Conservation (phyloP, 192 early-diverging fungal species). For the Dissophora ornata region DNA sequence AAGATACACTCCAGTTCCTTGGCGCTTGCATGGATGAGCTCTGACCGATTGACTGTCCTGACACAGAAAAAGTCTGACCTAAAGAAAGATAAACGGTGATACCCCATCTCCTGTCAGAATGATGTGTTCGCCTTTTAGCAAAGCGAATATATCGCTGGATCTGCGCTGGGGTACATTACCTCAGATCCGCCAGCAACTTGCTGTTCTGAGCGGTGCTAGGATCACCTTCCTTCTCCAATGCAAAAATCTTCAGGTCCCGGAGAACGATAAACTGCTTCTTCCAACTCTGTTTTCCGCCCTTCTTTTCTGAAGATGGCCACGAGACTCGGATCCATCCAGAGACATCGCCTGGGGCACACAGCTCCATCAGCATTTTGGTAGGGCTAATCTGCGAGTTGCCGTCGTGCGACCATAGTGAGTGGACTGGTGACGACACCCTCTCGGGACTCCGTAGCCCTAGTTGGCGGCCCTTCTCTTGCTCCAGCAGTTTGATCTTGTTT, state of each 20-base stretch:
- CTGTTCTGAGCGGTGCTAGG: slow-evolving; percentile 17
- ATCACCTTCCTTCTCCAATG: slow-evolving; percentile 45
- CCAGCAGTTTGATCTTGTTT: slow-evolving; percentile 35
- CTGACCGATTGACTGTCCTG: slow-evolving; percentile 45
- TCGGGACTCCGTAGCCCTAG: slow-evolving; percentile 29
- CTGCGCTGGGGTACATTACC: slow-evolving; percentile 4
- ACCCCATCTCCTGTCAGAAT: too few species aligned
- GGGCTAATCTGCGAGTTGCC: slow-evolving; percentile 11
- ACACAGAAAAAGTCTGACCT: slow-evolving; percentile 55
- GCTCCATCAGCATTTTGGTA: slow-evolving; percentile 48
- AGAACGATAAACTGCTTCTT: slow-evolving; percentile 50
- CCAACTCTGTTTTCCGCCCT: slow-evolving; percentile 36
- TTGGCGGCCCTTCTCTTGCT: slow-evolving; percentile 45
- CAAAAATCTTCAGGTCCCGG: slow-evolving; percentile 42
- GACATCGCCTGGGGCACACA: slow-evolving; percentile 30
- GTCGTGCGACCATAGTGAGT: slow-evolving; percentile 27
- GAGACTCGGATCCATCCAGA: slow-evolving; percentile 51
- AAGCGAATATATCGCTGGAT: too few species aligned
- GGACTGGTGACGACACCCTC: slow-evolving; percentile 33
- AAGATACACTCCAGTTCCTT: slow-evolving; percentile 52
- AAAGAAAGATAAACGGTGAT: too few species aligned
- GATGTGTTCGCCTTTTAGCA: too few species aligned
- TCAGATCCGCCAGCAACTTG: slow-evolving; percentile 38
- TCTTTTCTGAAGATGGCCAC: slow-evolving; percentile 42
- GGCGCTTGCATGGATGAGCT: slow-evolving; percentile 44